Base-by-base conservation (phyloP, 2,329 filamentous ascomycete species). In the Beauveria brongniartii region DNA sequence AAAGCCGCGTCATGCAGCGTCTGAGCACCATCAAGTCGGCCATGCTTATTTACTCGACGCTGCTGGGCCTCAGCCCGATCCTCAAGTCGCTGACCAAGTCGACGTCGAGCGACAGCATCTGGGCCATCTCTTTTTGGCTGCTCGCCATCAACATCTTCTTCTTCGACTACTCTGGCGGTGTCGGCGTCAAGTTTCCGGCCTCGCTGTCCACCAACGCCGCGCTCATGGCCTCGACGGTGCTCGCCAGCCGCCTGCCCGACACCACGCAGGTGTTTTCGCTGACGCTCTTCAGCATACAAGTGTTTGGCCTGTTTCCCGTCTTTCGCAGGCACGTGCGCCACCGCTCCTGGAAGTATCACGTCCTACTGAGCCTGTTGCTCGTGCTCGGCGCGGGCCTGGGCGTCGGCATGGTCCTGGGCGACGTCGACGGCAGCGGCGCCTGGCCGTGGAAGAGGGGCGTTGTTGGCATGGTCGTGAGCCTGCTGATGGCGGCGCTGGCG, bases 291-390 rank as follows among this genome's bases (percentile, higher is more conserved):
- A 92, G 88, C 64, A 97, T 99, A 67, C 91, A 99, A 72, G 91
- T 99, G 1, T 99, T 97, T 73, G 94, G 93, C 0, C 81, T 99
- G 8, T 97, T 97, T 67, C 94, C 94, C n/a, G 92, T 99, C 5
- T 97, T 97, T 70, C 81, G 94, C n/a, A 84, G 92, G 6, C 91
- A 96, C 69, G 83, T 96, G 10, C 84, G 90, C 18, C 88, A 93
- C 70, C 83, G 89, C 43, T 92, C 87, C 62, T 94, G 90, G 87
- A 82, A 79, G 1, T 91, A 92, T 26, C 92, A 99, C 72, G 80
- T 94, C 3, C 69, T 83, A 1, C 80, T 97, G 24, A 96, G 93
- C 0, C 78, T 88, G 8, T 74, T 87, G 16, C 81, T 97, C 24
- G 89, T 97, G 1, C 78, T 92, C 37, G 86, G 87, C 34, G 92